phyloP scores from a whole-genome alignment of 106 monocot genomes.

The Dendrobium huoshanense region DNA sequence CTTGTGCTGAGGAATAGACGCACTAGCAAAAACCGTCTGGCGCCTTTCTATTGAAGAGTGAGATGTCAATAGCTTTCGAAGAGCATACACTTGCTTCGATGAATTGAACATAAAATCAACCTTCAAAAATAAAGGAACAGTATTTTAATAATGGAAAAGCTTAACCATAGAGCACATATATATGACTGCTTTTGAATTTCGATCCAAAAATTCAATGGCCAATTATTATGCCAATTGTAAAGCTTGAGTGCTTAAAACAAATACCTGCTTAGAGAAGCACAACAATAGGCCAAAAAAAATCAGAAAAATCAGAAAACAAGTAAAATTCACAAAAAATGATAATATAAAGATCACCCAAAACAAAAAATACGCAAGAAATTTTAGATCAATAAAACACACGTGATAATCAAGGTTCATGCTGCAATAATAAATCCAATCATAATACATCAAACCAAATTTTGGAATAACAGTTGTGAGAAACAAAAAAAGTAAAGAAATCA shows the following conservation, averaged over 20 bases:
- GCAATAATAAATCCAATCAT: too few species aligned
- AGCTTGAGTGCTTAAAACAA: not conserved
- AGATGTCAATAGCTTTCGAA: slow-evolving; percentile 69
- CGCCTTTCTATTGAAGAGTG: slow-evolving; percentile 56
- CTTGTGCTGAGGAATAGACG: slow-evolving; percentile 94
- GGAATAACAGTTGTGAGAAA: too few species aligned
- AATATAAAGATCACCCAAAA: too few species aligned
- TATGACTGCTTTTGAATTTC: not conserved
- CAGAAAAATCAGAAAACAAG: too few species aligned
- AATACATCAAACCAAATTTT: too few species aligned
- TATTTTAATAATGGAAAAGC: not conserved
- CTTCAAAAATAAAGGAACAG: slow-evolving; percentile 18
- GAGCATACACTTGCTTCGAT: slow-evolving; percentile 65
- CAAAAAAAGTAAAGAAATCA: not conserved
- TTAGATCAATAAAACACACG: too few species aligned
- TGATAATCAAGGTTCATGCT: too few species aligned
- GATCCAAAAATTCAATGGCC: not conserved
- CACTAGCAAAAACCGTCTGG: slow-evolving; percentile 88
- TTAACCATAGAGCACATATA: not conserved
- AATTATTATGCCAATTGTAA: not conserved
- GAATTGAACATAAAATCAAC: slow-evolving; percentile 87
- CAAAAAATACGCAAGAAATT: too few species aligned
- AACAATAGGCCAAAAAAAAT: too few species aligned
- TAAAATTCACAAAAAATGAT: too few species aligned
- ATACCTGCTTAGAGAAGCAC: not conserved